Conservation (phyloP, 2,329 filamentous ascomycete genomes). For the Colletotrichum lini region DNA sequence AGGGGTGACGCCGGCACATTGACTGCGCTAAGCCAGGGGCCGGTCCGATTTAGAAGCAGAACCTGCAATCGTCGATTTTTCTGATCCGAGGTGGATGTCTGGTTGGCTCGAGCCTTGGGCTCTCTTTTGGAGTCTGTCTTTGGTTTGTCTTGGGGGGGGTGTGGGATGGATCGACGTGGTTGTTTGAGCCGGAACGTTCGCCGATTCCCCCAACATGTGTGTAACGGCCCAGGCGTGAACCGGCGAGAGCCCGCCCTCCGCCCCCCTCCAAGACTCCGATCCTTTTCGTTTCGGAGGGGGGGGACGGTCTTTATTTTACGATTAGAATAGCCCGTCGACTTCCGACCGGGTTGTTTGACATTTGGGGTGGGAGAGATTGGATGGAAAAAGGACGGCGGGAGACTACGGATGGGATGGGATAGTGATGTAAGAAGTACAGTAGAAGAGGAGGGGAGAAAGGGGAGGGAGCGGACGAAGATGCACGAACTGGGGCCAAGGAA, state of each 20-base stretch:
- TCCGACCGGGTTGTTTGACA: constrained; percentile 28
- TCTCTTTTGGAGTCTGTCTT: not conserved
- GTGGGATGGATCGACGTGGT: constrained; percentile 18
- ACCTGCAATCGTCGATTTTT: constrained; percentile 36
- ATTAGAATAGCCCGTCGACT: not conserved
- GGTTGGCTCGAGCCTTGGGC: constrained; percentile 8
- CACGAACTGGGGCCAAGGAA: constrained; percentile 3
- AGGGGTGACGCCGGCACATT: constrained; percentile 33
- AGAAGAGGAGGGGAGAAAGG: not conserved
- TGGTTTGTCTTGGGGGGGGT: not conserved
- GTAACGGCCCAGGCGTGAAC: not conserved
- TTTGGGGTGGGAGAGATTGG: constrained; percentile 4
- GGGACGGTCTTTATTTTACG: too few relatives aligned
- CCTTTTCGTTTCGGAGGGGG: constrained; percentile 8
- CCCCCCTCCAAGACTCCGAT: constrained; percentile 1
- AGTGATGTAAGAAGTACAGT: too few relatives aligned
- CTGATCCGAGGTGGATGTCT: constrained; percentile 25
- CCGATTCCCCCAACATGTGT: not conserved
- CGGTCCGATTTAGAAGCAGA: constrained; percentile 41
- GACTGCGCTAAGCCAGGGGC: constrained; percentile 39
- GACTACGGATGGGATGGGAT: too few relatives aligned
- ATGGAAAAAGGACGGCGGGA: too few relatives aligned
- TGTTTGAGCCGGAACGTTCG: constrained; percentile 5
- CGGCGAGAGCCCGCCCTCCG: too few relatives aligned
- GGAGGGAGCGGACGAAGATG: not conserved